Conservation (phyloP, 2,329 filamentous ascomycete species). For the Paecilomyces niveus region DNA sequence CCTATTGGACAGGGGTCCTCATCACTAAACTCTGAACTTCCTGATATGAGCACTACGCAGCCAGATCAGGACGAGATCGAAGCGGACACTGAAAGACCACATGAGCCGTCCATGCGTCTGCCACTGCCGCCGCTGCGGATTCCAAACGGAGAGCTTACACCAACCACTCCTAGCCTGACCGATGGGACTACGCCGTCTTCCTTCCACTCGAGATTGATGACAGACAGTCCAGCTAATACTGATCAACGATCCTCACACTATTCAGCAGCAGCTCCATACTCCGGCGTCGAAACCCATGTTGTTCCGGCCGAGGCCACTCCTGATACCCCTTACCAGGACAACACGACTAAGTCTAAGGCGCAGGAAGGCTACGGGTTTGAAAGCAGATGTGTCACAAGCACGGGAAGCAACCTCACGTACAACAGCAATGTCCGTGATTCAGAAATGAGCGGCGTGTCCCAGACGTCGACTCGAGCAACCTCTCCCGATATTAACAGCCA, state of each 20-base stretch:
- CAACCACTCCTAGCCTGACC: conserved; percentile 29
- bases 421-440: conserved; percentile 67
- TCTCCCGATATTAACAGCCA: conserved; percentile 63
- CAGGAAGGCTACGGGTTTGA: conserved; percentile 44
- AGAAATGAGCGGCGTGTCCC: conserved; percentile 70
- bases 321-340: conserved; percentile 28
- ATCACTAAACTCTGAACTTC: conserved; percentile 5
- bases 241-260: conserved; percentile 20
- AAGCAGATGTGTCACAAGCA: conserved; percentile 67
- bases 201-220: conserved; percentile 25
- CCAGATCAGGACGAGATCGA: conserved; percentile 10
- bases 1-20: conserved; percentile 45
- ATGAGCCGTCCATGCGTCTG: conserved; percentile 31
- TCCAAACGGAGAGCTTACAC: conserved; percentile 26
- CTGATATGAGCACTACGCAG: conserved; percentile 14
- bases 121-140: conserved; percentile 42
- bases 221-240: conserved; percentile 28
- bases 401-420: conserved; percentile 71
- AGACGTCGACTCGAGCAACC: conserved; percentile 78
- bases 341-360: conserved; percentile 23
- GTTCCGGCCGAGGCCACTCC: conserved; percentile 19
- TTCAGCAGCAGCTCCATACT: conserved; percentile 18
- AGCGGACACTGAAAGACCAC: conserved; percentile 11
- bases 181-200: conserved; percentile 33
- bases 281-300: conserved; percentile 17